Evolutionary conservation across 805 yeast species (phyloP), one percentile per base, ranked within the genome.

Genomic region (Blastobotrys peoriensis): DNA sequence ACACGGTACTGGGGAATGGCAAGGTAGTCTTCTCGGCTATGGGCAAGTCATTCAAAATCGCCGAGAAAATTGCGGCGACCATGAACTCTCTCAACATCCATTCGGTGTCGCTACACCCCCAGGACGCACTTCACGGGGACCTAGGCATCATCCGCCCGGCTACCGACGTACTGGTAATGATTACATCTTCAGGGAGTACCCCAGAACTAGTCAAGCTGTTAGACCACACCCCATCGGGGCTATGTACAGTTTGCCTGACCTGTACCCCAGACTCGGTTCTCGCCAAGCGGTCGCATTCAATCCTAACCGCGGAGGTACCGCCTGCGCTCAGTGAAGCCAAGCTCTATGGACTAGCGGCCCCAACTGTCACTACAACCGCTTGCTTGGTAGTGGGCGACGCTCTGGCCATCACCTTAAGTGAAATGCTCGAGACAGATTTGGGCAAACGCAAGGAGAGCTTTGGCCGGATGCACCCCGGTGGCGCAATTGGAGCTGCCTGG

Each of bases 121-220:
- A 85, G 3, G 96, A 87, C 49, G 96, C 96, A 0, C 66, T 88
- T 16, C 96, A 87, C 60, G 96, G 96, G 4, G 96, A 87, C 61
- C 70, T 87, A 54, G 96, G 96, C 2, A 64, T 81, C 33, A 64
- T 88, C 5, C 64, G 75, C 41, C 72, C 71, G 15, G 30, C 44
- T 3, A 66, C 71, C 19, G 72, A 73, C 46, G 86, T 83, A 51
- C 49, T 87, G 42, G 61, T 88, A 2, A 66, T 86, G 55, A 76
- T 87, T 30, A 78, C 89, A 0, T 83, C 89, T 1, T 80, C 91
- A 23, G 96, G 96, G 1, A 81, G 79, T 54, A 83, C 95, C 0
- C 85, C 88, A 0, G 96, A 87, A 59, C 70, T 88, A 30, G 45
- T 78, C 33, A 54, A 56, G 48, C 60, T 83, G 56, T 62, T 79